These are phyloP conservation scores for Phialophora chinensis DNA, from an alignment of 2,329 filamentous ascomycete species.

Conservation along the genomic window DNA sequence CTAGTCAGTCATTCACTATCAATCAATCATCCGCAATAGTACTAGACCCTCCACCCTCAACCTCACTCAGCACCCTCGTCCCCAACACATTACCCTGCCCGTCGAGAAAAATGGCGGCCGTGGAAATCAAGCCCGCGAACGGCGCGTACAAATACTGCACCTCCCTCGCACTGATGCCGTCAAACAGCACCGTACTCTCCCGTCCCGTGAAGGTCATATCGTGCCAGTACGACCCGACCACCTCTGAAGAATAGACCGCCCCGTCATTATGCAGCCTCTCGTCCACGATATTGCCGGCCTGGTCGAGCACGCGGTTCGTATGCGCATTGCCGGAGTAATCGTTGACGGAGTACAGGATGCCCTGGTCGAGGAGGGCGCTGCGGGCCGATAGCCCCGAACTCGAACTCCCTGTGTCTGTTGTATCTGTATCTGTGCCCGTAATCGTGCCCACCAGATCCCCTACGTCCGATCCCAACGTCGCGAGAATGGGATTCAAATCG, in stretches of 20 bases:
- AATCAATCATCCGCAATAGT: constrained; percentile 52
- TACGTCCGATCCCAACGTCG: constrained; percentile 60
- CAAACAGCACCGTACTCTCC: constrained; percentile 54
- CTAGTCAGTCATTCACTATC: no score
- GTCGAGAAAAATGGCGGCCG: constrained; percentile 58
- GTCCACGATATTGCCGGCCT: constrained; percentile 62
- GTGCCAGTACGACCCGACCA: constrained; percentile 57
- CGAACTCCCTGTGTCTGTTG: background rate
- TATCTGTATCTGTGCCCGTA: constrained; percentile 15
- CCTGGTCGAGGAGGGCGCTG: constrained; percentile 55
- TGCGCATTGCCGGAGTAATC: constrained; percentile 63
- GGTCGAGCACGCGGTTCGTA: constrained; percentile 63
- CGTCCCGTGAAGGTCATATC: constrained; percentile 64
- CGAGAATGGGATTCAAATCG: constrained; percentile 66
- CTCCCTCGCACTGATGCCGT: constrained; percentile 57
- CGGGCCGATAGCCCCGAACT: constrained; percentile 17
- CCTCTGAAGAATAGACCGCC: constrained; percentile 49
- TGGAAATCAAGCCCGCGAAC: constrained; percentile 55
- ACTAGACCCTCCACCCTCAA: constrained; percentile 59
- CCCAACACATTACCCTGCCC: constrained; percentile 55
- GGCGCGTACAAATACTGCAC: constrained; percentile 62
- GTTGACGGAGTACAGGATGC: constrained; percentile 66
- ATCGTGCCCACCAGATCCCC: constrained; percentile 56
- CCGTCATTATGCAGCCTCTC: constrained; percentile 62
- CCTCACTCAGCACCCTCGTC: constrained; percentile 60